Evolutionary conservation across 495 filamentous ascomycete genomes (phyloP).

Genomic region (Xylona heveae): DNA sequence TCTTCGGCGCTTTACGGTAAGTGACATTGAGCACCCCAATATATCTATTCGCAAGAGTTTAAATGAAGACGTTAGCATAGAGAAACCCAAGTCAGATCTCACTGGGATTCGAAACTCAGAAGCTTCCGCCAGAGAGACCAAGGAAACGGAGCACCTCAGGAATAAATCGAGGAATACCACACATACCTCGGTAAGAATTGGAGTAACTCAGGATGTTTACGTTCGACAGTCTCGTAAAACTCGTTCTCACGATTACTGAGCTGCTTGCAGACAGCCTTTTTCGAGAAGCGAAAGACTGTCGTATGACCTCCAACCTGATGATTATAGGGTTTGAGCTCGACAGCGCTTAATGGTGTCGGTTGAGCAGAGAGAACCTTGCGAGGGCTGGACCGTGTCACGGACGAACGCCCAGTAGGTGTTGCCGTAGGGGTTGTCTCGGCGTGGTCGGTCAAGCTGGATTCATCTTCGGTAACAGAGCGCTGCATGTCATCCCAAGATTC

Average conservation of each 20-base stretch:
- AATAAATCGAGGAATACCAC: constrained; percentile 9
- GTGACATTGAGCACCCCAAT: constrained; percentile 96
- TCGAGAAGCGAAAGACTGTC: constrained; percentile 87
- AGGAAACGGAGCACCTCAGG: constrained; percentile 1
- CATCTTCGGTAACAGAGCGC: constrained; percentile 24
- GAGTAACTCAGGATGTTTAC: constrained; percentile 69
- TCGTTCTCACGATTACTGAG: constrained; percentile 94
- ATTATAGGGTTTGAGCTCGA: constrained; percentile 89
- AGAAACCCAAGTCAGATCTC: constrained; percentile 6
- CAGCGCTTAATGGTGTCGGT: constrained; percentile 56
- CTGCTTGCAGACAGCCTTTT: constrained; percentile 90
- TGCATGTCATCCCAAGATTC: constrained; percentile 32
- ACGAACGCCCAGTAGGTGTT: constrained; percentile 16
- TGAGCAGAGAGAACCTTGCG: constrained; percentile 2
- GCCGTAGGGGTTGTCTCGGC: constrained; percentile 38
- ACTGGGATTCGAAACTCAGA: constrained; percentile 18
- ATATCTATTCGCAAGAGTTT: constrained; percentile 39
- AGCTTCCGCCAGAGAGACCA: constrained; percentile 8
- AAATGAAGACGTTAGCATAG: constrained; percentile 3
- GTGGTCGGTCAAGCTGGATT: constrained; percentile 33
- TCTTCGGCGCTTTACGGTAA: constrained; percentile 65
- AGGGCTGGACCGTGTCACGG: constrained; percentile 4
- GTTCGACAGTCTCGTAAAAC: constrained; percentile 93
- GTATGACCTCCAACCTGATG: constrained; percentile 96
- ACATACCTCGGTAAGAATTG: constrained; percentile 81